Evolutionary conservation across 2,329 filamentous ascomycete species (phyloP), one percentile per base, ranked within the genome.

Genomic region (Metarhizium guizhouense): DNA sequence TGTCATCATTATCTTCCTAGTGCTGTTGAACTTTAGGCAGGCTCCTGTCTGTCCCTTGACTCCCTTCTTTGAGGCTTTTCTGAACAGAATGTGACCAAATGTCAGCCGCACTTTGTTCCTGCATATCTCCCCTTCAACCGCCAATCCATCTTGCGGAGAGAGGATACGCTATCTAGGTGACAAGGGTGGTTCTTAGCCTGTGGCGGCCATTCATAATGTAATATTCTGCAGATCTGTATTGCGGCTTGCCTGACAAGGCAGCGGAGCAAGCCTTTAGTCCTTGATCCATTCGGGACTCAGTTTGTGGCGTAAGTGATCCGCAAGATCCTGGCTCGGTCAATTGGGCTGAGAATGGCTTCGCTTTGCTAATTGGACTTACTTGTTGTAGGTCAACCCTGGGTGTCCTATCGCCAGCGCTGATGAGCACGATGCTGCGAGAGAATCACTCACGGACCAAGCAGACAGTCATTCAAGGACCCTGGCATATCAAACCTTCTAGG

Each of bases 261-360:
- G 32, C 18, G 45, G n/a, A 49, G 45, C 52, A 54, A 38, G 16
- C 34, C 2, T 3, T 29, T n/a, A 54, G 47, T 20, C 29, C 29
- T 52, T 34, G 49, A 36, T 18, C 18, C 13, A 32, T 29, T 14
- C 30, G 53, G 47, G 25, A 51, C 47, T 45, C 48, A 18, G 32
- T 36, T 38, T 29, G 53, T 45, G 47, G 47, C 47, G 40, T 38
- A 30, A 25, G 18, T 30, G 45, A n/a, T 47, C 5, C 43, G 7
- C 25, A 13, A n/a, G 14, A 32, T 47, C 53, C 48, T 55, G 53
- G 53, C 53, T 51, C 51, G 47, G 7, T 43, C 18, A 14, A 16
- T 20, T 38, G 34, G 47, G 53, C 53, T 55, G 53, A 55, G 20
- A 18, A 43, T 51, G 32, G 25, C 53, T 43, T 54, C 32, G 14